These are phyloP conservation scores for Trichoderma aggressivum DNA, from an alignment of 2,329 filamentous ascomycete genomes.

Conservation along the genomic window DNA sequence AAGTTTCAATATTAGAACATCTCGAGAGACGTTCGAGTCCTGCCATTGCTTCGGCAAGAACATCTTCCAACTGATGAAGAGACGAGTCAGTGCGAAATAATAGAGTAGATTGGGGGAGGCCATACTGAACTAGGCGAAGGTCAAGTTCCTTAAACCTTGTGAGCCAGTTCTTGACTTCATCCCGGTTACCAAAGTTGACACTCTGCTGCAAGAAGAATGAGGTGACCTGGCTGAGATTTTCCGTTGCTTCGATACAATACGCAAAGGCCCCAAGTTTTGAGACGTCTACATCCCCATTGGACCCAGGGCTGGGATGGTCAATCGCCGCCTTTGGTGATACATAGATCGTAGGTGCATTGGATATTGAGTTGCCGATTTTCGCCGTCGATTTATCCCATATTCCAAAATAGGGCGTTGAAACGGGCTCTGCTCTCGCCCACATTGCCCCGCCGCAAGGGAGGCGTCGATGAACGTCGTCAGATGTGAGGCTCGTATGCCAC, in stretches of 20 bases:
- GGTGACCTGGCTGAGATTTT: constrained; percentile 43
- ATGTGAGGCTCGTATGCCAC: not conserved
- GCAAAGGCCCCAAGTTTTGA: constrained; percentile 45
- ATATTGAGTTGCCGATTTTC: constrained; percentile 38
- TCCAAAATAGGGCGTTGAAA: constrained; percentile 42
- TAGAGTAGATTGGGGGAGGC: not conserved
- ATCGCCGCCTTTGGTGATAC: not conserved
- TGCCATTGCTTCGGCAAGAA: not conserved
- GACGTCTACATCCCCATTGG: constrained; percentile 25
- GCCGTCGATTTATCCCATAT: constrained; percentile 42
- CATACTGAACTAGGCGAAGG: not conserved
- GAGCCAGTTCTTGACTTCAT: not conserved
- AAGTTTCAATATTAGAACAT: not conserved
- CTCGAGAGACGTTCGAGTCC: not conserved
- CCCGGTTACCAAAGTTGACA: not conserved
- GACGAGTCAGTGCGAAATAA: not conserved
- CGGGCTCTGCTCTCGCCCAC: constrained; percentile 40
- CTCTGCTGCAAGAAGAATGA: constrained; percentile 45
- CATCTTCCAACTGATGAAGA: not conserved
- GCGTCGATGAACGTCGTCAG: not conserved
- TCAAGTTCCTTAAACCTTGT: not conserved
- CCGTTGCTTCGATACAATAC: constrained; percentile 46
- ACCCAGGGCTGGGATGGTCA: not conserved
- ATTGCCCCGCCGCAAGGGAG: constrained; percentile 37
- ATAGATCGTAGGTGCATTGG: constrained; percentile 33